phyloP scores from a whole-genome alignment of 2,329 filamentous ascomycete species.

The Capronia americana region DNA sequence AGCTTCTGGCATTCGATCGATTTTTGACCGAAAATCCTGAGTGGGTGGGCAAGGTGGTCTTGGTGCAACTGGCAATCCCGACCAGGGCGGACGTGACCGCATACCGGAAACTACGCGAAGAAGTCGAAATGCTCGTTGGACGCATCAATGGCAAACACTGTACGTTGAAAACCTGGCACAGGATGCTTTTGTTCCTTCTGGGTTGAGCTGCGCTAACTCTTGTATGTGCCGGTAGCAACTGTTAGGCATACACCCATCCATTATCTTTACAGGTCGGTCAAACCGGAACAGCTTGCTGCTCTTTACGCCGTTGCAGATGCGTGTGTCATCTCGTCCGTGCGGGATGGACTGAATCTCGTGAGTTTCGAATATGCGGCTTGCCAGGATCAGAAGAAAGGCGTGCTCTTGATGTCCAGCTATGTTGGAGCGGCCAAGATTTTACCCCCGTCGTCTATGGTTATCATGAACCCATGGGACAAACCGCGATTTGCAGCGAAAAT shows the following conservation, averaged over 20 bases:
- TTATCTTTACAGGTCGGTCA: slow-evolving; percentile 91
- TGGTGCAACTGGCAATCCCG: slow-evolving; percentile 92
- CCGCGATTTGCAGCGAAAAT: slow-evolving; percentile 89
- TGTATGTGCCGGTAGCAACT: slow-evolving; percentile 62
- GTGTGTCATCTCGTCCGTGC: slow-evolving; percentile 85
- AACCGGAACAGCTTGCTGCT: slow-evolving; percentile 92
- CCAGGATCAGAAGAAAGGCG: slow-evolving; percentile 82
- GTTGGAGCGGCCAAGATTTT: slow-evolving; percentile 92
- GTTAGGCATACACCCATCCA: slow-evolving; percentile 91
- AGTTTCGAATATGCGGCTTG: slow-evolving; percentile 97
- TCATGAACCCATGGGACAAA: slow-evolving; percentile 95
- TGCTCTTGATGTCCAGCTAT: slow-evolving; percentile 93
- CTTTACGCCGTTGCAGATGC: slow-evolving; percentile 88
- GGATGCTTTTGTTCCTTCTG: not conserved
- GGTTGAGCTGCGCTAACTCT: not conserved
- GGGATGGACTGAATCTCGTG: slow-evolving; percentile 97
- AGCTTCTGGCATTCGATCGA: slow-evolving; percentile 88
- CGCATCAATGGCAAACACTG: slow-evolving; percentile 92
- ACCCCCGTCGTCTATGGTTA: slow-evolving; percentile 73
- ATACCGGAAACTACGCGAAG: slow-evolving; percentile 88
- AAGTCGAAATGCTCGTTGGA: slow-evolving; percentile 90
- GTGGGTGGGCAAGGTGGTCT: slow-evolving; percentile 89
- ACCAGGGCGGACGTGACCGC: slow-evolving; percentile 86
- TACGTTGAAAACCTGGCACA: slow-evolving; percentile 37
- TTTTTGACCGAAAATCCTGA: slow-evolving; percentile 92